These are phyloP conservation scores for Asterochloris erici DNA, from an alignment of 139 green algal genomes.

Conservation along the genomic window DNA sequence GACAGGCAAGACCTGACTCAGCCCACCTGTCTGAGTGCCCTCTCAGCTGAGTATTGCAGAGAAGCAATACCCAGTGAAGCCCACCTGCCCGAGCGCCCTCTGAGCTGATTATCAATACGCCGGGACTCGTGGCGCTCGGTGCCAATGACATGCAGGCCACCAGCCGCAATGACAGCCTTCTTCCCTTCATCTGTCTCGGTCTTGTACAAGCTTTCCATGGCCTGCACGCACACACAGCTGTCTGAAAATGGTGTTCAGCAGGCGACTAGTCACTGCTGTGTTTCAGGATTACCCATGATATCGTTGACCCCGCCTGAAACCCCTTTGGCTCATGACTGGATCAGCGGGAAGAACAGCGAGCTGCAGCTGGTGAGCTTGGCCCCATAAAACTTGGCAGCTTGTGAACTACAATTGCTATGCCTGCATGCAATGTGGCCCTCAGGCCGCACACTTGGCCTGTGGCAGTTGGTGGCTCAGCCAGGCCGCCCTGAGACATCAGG, in stretches of 20 bases:
- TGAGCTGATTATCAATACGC: constrained; percentile 98
- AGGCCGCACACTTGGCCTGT: too few relatives aligned
- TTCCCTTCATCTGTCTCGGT: constrained; percentile 86
- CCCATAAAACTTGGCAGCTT: neutral
- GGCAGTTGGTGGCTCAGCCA: too few relatives aligned
- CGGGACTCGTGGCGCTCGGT: constrained; percentile 95
- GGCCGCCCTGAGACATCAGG: too few relatives aligned
- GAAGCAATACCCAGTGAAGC: constrained; percentile 31
- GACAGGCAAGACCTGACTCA: neutral
- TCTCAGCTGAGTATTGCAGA: neutral
- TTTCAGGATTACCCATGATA: neutral
- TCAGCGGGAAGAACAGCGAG: neutral
- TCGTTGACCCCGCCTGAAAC: too few relatives aligned
- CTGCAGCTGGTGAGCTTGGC: neutral
- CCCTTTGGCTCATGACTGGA: neutral
- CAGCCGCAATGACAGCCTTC: constrained; percentile 64
- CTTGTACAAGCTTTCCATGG: constrained; percentile 83
- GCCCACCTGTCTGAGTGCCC: constrained; percentile 4
- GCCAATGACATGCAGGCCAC: constrained; percentile 94
- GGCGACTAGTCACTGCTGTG: too few relatives aligned
- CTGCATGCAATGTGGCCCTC: too few relatives aligned
- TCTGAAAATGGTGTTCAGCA: neutral
- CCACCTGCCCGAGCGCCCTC: constrained; percentile 63
- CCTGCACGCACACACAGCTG: constrained; percentile 31
- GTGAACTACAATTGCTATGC: too few relatives aligned